Conservation (phyloP, 2,329 filamentous ascomycete species). For the Rhynchosporium agropyri region DNA sequence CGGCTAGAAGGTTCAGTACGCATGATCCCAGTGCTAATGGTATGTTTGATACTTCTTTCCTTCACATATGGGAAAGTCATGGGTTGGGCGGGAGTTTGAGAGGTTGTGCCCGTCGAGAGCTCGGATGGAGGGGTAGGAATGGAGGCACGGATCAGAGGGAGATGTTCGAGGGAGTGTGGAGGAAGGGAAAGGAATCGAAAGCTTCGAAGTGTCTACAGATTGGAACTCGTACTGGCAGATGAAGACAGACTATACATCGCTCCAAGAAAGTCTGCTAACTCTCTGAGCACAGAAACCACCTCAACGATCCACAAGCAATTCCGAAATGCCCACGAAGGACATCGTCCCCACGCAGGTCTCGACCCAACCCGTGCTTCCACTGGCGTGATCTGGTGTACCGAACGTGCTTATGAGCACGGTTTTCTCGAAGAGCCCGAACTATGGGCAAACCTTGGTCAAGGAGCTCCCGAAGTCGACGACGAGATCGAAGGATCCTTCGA, state of each 20-base stretch:
- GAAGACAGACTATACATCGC: too few relatives aligned
- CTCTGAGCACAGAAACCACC: constrained; percentile 64
- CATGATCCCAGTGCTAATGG: constrained; percentile 60
- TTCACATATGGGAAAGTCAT: constrained; percentile 13
- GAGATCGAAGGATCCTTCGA: constrained; percentile 89
- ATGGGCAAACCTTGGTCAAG: constrained; percentile 95
- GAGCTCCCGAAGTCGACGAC: constrained; percentile 90
- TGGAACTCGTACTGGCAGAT: neutral
- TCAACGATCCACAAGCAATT: constrained; percentile 89
- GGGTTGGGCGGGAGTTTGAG: constrained; percentile 5
- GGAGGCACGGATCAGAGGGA: too few relatives aligned
- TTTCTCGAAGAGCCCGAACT: constrained; percentile 77
- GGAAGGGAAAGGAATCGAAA: neutral
- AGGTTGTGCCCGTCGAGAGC: neutral
- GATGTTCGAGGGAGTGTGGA: too few relatives aligned
- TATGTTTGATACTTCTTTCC: constrained; percentile 43
- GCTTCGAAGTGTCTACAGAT: neutral
- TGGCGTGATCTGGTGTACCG: constrained; percentile 91
- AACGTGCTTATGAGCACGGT: constrained; percentile 86
- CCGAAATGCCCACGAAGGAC: constrained; percentile 85
- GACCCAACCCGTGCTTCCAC: constrained; percentile 87
- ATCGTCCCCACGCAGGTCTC: constrained; percentile 87
- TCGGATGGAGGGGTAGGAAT: too few relatives aligned
- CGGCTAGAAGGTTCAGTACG: constrained; percentile 58
- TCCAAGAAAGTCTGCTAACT: constrained; percentile 10